Evolutionary conservation across 2,329 filamentous ascomycete species (phyloP).

Genomic region (Colletotrichum falcatum): DNA sequence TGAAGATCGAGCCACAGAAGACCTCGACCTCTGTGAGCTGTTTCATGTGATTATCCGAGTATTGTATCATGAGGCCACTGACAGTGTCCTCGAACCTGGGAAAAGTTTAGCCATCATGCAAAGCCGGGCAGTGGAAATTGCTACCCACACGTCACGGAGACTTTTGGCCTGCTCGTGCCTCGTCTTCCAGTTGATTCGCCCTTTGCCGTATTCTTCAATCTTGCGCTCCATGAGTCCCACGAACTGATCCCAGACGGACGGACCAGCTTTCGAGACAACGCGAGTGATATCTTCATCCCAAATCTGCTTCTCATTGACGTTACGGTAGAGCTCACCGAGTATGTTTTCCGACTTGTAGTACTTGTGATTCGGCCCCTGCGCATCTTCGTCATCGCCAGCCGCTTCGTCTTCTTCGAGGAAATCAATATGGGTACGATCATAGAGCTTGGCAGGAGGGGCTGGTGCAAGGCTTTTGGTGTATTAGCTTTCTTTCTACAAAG

Average conservation of each 20-base stretch:
- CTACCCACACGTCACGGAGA: slow-evolving; percentile 60
- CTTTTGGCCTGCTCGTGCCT: slow-evolving; percentile 54
- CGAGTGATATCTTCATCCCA: slow-evolving; percentile 63
- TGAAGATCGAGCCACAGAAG: slow-evolving; percentile 68
- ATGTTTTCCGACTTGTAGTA: slow-evolving; percentile 78
- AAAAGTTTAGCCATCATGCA: neutral
- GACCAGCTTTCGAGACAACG: slow-evolving; percentile 44
- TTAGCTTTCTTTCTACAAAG: slow-evolving; percentile 10
- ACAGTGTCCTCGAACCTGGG: slow-evolving; percentile 61
- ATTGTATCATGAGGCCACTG: slow-evolving; percentile 55
- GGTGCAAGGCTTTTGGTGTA: slow-evolving; percentile 56
- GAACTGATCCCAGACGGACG: slow-evolving; percentile 60
- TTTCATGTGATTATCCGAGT: slow-evolving; percentile 58
- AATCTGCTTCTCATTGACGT: slow-evolving; percentile 78
- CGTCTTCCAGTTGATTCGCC: slow-evolving; percentile 49
- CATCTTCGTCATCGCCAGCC: slow-evolving; percentile 60
- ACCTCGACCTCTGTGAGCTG: slow-evolving; percentile 64
- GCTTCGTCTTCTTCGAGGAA: slow-evolving; percentile 50
- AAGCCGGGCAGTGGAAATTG: neutral
- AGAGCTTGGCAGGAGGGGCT: slow-evolving; percentile 57
- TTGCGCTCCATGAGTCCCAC: slow-evolving; percentile 46
- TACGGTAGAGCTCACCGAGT: slow-evolving; percentile 77
- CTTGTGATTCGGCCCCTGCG: slow-evolving; percentile 56
- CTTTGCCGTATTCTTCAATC: slow-evolving; percentile 46
- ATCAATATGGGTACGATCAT: slow-evolving; percentile 58